Evolutionary conservation across 1,284 basidiomycete genomes (phyloP), one percentile per base, ranked within the genome.

Genomic region (Ganoderma boninense): DNA sequence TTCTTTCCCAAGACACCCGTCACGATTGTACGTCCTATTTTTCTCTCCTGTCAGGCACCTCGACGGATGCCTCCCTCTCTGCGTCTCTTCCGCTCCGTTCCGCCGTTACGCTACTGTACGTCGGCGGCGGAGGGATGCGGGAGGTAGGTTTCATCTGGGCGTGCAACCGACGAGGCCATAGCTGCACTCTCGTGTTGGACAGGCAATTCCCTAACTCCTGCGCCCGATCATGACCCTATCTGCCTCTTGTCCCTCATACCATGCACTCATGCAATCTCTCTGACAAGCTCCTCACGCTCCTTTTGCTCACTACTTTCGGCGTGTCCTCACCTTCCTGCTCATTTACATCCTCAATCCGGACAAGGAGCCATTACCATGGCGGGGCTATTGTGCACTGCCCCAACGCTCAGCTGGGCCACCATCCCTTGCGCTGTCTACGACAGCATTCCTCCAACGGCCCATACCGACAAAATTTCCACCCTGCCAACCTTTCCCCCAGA

Each of bases 281-380:
- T 44, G 40, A 7, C 75, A n/a, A 95, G 93, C 86, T 94, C 74
- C 85, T 94, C 66, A 87, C 92, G 26, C 85, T 94, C 73, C 87
- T 94, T 71, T 82, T 93, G 66, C 86, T 94, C 76, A 88, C 90
- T 67, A 84, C 92, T 68, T 90, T 97, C 77, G 90, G 90, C 69
- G 88, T 95, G 72, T 91, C 90, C 86, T 94, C 74, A 93, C 95
- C 69, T 89, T 95, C 69, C 85, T 95, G 67, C 87, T 98, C 80
- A 97, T 96, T 79, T 94, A 97, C 81, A 89, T 97, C 73, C 89
- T 98, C 78, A 97, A 98, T 79, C 96, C 97, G 60, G 97, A 99
- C 87, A 98, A 98, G 81, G 93, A 94, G 68, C 93, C 96, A 18
- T 83, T 97, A 40, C 97, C 97, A 57, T 99, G 97, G 96, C 90